Evolutionary conservation across 148 eudicot species (phyloP).

Genomic region (Hydrangea macrophylla): DNA sequence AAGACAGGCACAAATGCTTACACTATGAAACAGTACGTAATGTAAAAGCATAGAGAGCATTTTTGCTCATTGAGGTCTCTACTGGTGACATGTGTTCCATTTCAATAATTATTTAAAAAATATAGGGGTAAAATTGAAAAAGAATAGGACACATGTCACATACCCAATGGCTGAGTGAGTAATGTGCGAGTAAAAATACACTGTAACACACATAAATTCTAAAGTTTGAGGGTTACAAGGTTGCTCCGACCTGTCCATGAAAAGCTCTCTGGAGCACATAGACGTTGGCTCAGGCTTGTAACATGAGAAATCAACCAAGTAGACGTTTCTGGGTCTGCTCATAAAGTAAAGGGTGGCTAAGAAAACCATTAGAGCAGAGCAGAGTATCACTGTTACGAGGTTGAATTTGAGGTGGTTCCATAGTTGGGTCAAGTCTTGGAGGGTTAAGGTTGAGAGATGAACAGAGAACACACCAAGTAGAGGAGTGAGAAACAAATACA

Average conservation of each 20-base stretch:
- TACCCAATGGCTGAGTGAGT: no score
- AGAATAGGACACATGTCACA: no score
- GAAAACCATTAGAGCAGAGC: slow-evolving; percentile 40
- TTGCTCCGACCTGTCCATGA: slow-evolving; percentile 17
- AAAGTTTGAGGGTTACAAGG: no score
- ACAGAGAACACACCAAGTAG: slow-evolving; percentile 15
- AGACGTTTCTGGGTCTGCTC: slow-evolving; percentile 44
- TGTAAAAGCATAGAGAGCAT: no score
- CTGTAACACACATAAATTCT: no score
- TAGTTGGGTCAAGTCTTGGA: slow-evolving; percentile 18
- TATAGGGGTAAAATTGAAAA: no score
- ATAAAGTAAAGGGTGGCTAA: slow-evolving; percentile 40
- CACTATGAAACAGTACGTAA: no score
- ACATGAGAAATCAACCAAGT: slow-evolving; percentile 40
- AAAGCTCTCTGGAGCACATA: slow-evolving; percentile 31
- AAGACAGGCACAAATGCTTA: no score
- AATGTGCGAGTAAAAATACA: no score
- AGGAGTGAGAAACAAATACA: slow-evolving; percentile 42
- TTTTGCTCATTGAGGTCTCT: no score
- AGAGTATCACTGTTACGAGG: slow-evolving; percentile 31
- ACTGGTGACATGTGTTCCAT: no score
- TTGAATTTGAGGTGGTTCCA: slow-evolving; percentile 41
- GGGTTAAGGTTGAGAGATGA: slow-evolving; percentile 30
- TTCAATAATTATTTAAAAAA: no score
- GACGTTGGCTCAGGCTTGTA: slow-evolving; percentile 32